These are phyloP conservation scores for Paracoccidioides brasiliensis DNA, from an alignment of 2,329 filamentous ascomycete genomes.

Conservation along the genomic window DNA sequence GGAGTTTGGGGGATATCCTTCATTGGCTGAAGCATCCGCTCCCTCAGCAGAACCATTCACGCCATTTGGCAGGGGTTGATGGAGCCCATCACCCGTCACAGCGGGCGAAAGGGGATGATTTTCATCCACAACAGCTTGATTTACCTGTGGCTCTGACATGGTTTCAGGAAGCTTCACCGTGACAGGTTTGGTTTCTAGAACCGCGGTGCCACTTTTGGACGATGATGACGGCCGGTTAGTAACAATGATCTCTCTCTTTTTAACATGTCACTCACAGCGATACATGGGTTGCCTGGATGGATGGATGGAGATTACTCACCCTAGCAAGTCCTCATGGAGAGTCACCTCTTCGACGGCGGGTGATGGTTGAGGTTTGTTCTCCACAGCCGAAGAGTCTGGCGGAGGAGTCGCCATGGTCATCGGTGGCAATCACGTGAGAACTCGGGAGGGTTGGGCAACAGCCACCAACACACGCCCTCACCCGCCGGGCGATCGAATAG, in stretches of 20 bases:
- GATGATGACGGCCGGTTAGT: too few relatives aligned
- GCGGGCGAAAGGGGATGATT: conserved; percentile 6
- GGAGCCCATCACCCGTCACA: conserved; percentile 21
- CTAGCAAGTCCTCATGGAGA: not conserved
- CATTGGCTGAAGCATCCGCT: conserved; percentile 8
- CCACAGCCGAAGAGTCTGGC: conserved; percentile 26
- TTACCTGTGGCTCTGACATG: conserved; percentile 4
- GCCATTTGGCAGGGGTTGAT: conserved; percentile 19
- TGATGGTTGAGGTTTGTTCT: conserved; percentile 27
- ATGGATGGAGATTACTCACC: not conserved
- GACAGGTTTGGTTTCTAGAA: conserved; percentile 17
- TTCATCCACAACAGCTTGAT: conserved; percentile 1
- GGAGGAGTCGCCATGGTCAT: conserved; percentile 31
- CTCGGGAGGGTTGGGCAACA: conserved; percentile 2
- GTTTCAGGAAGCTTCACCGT: conserved; percentile 9
- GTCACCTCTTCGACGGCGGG: conserved; percentile 3
- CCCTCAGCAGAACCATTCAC: conserved; percentile 5
- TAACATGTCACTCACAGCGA: too few relatives aligned
- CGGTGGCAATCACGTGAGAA: conserved; percentile 11
- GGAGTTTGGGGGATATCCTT: conserved; percentile 20
- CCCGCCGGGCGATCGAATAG: not conserved
- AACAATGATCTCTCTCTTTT: too few relatives aligned
- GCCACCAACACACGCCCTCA: not conserved
- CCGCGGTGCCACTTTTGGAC: conserved; percentile 11
- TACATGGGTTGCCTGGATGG: conserved; percentile 5